Evolutionary conservation across 2,329 filamentous ascomycete species (phyloP).

Genomic region (Alternaria gaisen): DNA sequence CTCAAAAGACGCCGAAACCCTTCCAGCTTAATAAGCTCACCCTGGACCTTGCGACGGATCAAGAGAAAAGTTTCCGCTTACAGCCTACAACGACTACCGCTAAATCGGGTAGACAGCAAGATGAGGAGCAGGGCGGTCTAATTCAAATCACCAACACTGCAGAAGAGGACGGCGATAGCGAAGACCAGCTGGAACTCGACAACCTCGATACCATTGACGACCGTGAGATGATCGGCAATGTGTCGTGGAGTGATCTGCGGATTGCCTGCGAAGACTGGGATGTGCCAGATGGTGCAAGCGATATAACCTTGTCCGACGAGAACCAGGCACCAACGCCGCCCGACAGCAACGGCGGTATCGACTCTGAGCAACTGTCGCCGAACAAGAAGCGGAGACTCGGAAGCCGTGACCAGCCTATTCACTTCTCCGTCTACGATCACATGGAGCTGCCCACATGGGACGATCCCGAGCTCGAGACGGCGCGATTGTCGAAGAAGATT

Average conservation of each 20-base stretch:
- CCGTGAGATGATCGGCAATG: constrained; percentile 74
- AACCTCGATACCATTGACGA: constrained; percentile 63
- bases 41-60: constrained; percentile 84
- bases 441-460: constrained; percentile 71
- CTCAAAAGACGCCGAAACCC: constrained; percentile 79
- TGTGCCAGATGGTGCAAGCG: constrained; percentile 54
- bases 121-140: constrained; percentile 65
- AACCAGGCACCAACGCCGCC: constrained; percentile 38
- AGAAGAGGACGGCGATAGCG: constrained; percentile 55
- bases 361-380: constrained; percentile 43
- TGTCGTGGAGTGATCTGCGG: constrained; percentile 81
- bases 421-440: constrained; percentile 50
- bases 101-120: constrained; percentile 58
- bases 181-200: constrained; percentile 57
- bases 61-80: constrained; percentile 84
- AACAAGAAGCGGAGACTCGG: constrained; percentile 72
- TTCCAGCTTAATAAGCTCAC: constrained; percentile 87
- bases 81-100: constrained; percentile 62
- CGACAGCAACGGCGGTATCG: constrained; percentile 36
- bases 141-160: constrained; percentile 56
- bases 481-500: constrained; percentile 78
- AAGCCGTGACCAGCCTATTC: constrained; percentile 29
- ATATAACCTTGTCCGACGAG: constrained; percentile 42
- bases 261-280: constrained; percentile 90
- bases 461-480: constrained; percentile 77